Base-by-base conservation (phyloP, 768 basidiomycete genomes). In the Lactarius quietus region DNA sequence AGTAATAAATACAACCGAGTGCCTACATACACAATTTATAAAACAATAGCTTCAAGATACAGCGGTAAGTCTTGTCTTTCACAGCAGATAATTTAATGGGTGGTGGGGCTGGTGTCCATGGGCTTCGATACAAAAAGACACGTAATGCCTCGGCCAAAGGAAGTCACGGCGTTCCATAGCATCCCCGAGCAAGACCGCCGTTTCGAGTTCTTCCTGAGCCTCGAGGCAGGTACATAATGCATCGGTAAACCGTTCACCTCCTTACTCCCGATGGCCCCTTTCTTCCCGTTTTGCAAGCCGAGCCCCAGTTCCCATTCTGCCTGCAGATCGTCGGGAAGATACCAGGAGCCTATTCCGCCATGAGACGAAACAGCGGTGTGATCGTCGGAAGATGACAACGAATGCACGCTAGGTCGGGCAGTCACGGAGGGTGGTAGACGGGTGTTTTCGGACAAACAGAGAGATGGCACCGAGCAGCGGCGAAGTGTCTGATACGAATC, bases 171-270 rank as follows among this genome's bases (percentile, higher is more conserved):
- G 31, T 45, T 41, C 66, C 67, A 69, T 18, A 68, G 20, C 39
- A 62, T 39, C 23, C 28, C 63, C 5, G 63, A 58, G 62, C 68
- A 69, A n/a, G 68, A 60, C 9, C 68, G 62, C 26, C 33, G 57
- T 41, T 63, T 69, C 57, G 38, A n/a, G 14, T 26, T 57, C 57
- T 63, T 68, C 59, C 28, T 69, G 51, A 69, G 56, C 35, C 38
- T 60, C 28, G 66, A 54, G 12, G 53, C 53, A 2, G 66, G 66
- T 26, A 69, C 39, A 33, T 59, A 57, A 20, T 68, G 65, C 66
- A 69, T 68, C 12, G 68, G 68, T 39, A 68, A 41, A 23, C 39
- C 52, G 14, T 43, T 39, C 6, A 33, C 31, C 36, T 33, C 64
- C n/a, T 39, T 39, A 29, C 55, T 5, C 38, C 23, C 35, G 6